Percentiles rank a stretch among this genome's conserved stretches.
Conservation (phyloP, 257 asterid species). For the Plantago elongata region DNA sequence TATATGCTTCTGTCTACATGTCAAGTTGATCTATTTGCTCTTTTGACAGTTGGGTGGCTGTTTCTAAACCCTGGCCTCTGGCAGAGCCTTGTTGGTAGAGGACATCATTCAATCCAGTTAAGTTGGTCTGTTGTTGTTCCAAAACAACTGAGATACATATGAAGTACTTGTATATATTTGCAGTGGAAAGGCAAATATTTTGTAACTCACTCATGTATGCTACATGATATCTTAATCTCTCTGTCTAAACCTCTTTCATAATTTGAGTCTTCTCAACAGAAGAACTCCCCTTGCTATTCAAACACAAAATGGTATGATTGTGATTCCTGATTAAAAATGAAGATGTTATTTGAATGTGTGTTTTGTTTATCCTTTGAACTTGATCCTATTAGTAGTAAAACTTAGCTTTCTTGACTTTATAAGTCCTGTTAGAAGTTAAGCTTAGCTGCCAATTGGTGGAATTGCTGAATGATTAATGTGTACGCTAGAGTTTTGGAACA, state of each 20-base stretch:
- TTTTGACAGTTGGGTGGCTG: conserved; percentile 87
- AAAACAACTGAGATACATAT: not conserved
- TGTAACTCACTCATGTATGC: conserved; percentile 8
- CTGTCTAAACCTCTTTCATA: conserved; percentile 16
- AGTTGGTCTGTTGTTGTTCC: conserved; percentile 8
- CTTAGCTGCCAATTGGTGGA: not conserved
- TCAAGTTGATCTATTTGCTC: conserved; percentile 1
- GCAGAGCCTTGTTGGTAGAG: conserved; percentile 16
- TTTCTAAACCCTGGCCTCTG: conserved; percentile 30
- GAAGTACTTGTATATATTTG: conserved; percentile 17
- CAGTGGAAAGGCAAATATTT: conserved; percentile 10
- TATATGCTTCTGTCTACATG: not conserved
- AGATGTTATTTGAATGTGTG: no score
- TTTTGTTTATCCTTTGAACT: no score
- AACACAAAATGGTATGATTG: not conserved
- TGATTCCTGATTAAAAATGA: no score
- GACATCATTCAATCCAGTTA: conserved; percentile 13
- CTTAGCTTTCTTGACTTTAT: not conserved
- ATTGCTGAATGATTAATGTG: not conserved
- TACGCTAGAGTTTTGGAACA: not conserved
- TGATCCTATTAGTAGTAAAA: not conserved
- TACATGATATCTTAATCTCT: not conserved
- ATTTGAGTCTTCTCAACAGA: conserved; percentile 7
- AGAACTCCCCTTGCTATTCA: not conserved
- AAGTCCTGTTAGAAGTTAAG: not conserved